Conservation (phyloP, 306 rosid genomes). For the Gillenia trifoliata region DNA sequence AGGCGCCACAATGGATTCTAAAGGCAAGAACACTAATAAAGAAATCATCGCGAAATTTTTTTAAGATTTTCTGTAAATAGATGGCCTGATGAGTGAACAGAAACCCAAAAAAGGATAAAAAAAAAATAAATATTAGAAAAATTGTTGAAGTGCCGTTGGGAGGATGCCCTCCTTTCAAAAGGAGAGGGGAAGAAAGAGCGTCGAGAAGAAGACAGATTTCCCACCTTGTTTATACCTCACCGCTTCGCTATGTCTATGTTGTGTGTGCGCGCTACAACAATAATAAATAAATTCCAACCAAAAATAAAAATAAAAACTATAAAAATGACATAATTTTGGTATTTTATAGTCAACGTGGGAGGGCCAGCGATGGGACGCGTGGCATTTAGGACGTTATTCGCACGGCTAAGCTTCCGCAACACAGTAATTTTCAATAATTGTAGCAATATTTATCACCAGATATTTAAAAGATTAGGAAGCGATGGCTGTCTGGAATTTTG, state of each 20-base stretch:
- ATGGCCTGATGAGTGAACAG: neutral
- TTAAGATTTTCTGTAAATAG: neutral
- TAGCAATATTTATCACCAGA: neutral
- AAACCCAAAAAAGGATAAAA: neutral
- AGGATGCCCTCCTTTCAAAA: neutral
- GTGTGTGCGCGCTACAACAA: too few relatives aligned
- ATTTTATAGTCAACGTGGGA: neutral
- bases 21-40: too few relatives aligned
- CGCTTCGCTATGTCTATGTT: neutral
- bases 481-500: too few relatives aligned
- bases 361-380: neutral
- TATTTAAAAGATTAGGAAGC: too few relatives aligned
- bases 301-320: too few relatives aligned
- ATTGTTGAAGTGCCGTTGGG: neutral
- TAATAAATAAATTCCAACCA: too few relatives aligned
- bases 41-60: too few relatives aligned
- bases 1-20: too few relatives aligned
- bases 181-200: too few relatives aligned
- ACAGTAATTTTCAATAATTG: neutral
- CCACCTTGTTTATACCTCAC: neutral
- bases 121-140: neutral
- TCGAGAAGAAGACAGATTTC: neutral
- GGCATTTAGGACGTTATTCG: neutral
- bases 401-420: neutral
- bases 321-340: too few relatives aligned